These are phyloP conservation scores for Cryptomeria japonica DNA, from an alignment of 75 land plant genomes.

Conservation along the genomic window DNA sequence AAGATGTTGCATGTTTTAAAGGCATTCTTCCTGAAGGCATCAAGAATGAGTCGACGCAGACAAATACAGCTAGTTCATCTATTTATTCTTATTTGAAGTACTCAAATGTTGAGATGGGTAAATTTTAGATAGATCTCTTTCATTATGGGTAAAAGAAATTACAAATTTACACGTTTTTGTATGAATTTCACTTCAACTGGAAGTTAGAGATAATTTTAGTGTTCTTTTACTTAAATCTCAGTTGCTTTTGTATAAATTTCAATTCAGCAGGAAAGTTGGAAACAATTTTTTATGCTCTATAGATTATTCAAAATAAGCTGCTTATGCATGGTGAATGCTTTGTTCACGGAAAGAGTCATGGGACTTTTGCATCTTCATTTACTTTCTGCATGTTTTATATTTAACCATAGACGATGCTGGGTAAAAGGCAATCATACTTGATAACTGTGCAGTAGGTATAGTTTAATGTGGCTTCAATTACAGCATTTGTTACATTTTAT, in stretches of 20 bases:
- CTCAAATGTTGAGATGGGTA: background rate
- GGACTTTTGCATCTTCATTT: too few species aligned
- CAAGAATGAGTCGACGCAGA: background rate
- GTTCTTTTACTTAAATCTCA: too few species aligned
- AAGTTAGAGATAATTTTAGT: background rate
- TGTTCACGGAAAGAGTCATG: background rate
- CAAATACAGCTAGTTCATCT: slow-evolving; percentile 1
- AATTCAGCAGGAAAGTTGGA: too few species aligned
- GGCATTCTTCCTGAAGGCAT: background rate
- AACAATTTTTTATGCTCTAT: too few species aligned
- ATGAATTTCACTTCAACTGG: background rate
- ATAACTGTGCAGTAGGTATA: too few species aligned
- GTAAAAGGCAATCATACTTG: too few species aligned
- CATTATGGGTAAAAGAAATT: background rate
- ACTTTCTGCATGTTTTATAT: too few species aligned
- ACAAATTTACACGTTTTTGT: background rate
- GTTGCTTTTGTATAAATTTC: too few species aligned
- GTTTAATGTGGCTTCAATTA: background rate
- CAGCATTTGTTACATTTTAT: too few species aligned
- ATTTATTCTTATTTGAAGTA: background rate
- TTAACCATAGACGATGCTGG: too few species aligned
- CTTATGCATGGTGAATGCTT: background rate
- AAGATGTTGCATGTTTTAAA: slow-evolving; percentile 6
- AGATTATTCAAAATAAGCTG: too few species aligned
- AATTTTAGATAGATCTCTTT: background rate